Base-by-base conservation (phyloP, 441 rosid species). In the Pelargonium citronellum region DNA sequence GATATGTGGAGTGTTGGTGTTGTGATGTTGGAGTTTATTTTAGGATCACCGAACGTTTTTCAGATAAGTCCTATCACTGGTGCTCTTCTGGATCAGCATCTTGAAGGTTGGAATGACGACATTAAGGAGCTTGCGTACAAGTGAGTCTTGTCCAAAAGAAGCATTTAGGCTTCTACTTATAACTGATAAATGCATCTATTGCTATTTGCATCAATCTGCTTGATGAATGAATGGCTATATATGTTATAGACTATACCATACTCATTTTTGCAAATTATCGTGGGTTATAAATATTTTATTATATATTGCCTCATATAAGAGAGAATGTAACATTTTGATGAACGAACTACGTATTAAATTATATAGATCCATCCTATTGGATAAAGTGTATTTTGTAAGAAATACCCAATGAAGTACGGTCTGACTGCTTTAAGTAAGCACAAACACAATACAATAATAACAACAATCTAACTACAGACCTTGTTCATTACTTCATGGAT, bases 1-100 rank as follows among this genome's bases (percentile, higher is more conserved):
- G 99, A 95, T 78, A 90, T 91, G 92, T 95, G 99, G 99, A 87
- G 99, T 68, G 94, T 91, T 72, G 97, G 97, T 69, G 99, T 91
- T 72, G 96, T 95, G 76, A 83, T 90, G 64, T 84, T 95, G 83
- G 97, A 95, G 86, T 77, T 95, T 87, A 86, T 91, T 41, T 83
- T 95, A 77, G 99, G 97, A 69, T 87, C 97, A 66, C 96, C 96
- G 44, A 84, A 90, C 79, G 94, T 91, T 72, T 95, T 95, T 78
- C 97, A 87, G 76, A 77, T 90, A 67, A 89, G 87, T 78, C 68
- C 87, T 71, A 74, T 82, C 16, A 91, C 99, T 5, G 90, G 85
- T 55, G 79, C 92, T 72, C 92, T 89, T 81, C 80, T 95, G 60
- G 97, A 95, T 82, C 94, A 76, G 72, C 92, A 91, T 80, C 80